Evolutionary conservation across 1,284 basidiomycete genomes (phyloP), one percentile per base, ranked within the genome.

Genomic region (Moesziomyces antarcticus): DNA sequence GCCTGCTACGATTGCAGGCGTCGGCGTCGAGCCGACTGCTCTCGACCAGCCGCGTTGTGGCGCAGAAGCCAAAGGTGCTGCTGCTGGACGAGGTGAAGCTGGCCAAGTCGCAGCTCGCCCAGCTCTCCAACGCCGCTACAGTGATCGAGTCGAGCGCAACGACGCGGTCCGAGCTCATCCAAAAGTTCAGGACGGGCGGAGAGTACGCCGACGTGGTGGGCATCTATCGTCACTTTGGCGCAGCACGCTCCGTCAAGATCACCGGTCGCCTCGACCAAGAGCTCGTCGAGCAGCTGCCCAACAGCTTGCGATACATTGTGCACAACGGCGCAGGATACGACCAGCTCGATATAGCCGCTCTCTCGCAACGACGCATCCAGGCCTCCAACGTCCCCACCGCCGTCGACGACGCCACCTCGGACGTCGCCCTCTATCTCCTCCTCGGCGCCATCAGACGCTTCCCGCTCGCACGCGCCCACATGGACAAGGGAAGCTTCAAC

Each of bases 171-270:
- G 75, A 80, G 55, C 65, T 80, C 20, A 62, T 78, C 30, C 30
- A 45, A 11, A 67, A 68, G 24, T 67, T 76, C 41, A 44, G 56
- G 35, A 51, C 48, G 13, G 71, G 71, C 9, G 79, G 79, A 16
- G 71, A 65, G 25, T 96, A 94, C 85, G 87, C 87, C 37, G 88
- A 89, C 25, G 87, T 90, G 1, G 88, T 91, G 10, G 94, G 89
- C 21, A 89, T 96, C 66, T 97, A 94, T 86, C 88, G 93, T 57
- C 88, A 91, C 80, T 91, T 92, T 84, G 85, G 82, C 14, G 78
- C 79, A 2, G 71, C 77, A 1, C 62, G 71, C n/a, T 79, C 76
- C 2, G 50, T 81, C 50, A 73, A 67, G 48, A 49, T 74, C 24
- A 77, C 73, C 0, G 80, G 79, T 35, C 63, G 67, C 41, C 81